Base-by-base conservation (phyloP, 176 grass and related monocot species). In the Themeda triandra region DNA sequence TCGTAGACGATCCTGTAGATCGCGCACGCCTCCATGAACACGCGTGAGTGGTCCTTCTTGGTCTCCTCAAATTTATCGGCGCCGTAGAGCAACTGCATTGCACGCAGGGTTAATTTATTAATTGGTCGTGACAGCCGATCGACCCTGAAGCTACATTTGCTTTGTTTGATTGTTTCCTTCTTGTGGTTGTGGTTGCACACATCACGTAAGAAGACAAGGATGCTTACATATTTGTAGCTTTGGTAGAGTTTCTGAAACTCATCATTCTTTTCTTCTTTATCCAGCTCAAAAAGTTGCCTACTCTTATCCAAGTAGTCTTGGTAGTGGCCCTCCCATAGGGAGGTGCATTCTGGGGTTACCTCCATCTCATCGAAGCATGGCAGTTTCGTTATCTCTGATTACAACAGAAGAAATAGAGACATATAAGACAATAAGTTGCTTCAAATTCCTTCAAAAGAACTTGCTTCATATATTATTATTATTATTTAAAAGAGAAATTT, bases 141-240 rank as follows among this genome's bases (percentile, higher is more conserved):
- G 19, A n/a, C 23, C 39, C 4, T 24, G 11, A 71, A 71, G 37
- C 69, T 71, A 45, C 3, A 14, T 27, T 46, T 29, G 24, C 37
- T 71, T 71, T 6, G 6, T 31, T 30, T 46, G 3, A 2, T 33
- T 12, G 4, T 33, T 33, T 33, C 32, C 32, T 33, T 13, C 13
- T 45, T 46, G 6, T 42, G 40, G 12, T 45, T 46, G 6, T 42
- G 40, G 6, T 6, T 5, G 13, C 24, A 8, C 13, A 2, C 29
- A 71, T 48, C 5, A 15, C 21, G 42, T 28, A 46, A 6, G 69
- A 48, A n/a, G n/a, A n/a, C n/a, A n/a, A n/a, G n/a, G 17, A 54
- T 33, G 69, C 80, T 89, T 76, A 88, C 93, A 71, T 59, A n/a
- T 56, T 91, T 91, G 82, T 92, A 95, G 36, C 84, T 89, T 17